phyloP scores from a whole-genome alignment of 2,329 filamentous ascomycete genomes.

The Seiridium unicorne region DNA sequence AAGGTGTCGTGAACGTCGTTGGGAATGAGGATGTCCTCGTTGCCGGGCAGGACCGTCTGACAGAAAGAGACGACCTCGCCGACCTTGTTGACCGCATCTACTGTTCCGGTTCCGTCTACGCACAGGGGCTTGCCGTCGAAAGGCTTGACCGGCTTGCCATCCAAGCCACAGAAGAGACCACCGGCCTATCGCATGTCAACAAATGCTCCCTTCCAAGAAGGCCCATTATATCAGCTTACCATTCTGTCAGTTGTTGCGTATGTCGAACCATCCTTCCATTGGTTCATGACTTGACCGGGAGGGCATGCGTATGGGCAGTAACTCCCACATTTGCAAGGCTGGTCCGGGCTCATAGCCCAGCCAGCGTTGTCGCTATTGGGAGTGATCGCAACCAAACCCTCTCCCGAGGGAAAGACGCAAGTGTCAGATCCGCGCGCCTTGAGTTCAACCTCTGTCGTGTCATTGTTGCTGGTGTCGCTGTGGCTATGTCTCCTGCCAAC shows the following conservation, averaged over 20 bases:
- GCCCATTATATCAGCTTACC: neutral
- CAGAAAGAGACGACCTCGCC: slow-evolving; percentile 66
- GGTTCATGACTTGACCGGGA: slow-evolving; percentile 71
- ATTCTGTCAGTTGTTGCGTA: slow-evolving; percentile 72
- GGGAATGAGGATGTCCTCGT: slow-evolving; percentile 80
- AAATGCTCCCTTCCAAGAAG: neutral
- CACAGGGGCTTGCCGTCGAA: slow-evolving; percentile 69
- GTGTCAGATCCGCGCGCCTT: slow-evolving; percentile 49
- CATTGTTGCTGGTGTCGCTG: neutral
- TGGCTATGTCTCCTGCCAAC: slow-evolving; percentile 33
- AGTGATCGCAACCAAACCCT: slow-evolving; percentile 67
- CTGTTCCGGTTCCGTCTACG: slow-evolving; percentile 63
- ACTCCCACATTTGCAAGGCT: slow-evolving; percentile 62
- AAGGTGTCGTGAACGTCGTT: slow-evolving; percentile 59
- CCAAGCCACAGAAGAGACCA: slow-evolving; percentile 68
- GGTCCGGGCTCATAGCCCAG: slow-evolving; percentile 78
- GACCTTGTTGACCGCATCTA: slow-evolving; percentile 66
- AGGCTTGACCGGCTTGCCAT: slow-evolving; percentile 66
- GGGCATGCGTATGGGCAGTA: slow-evolving; percentile 80
- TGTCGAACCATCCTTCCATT: slow-evolving; percentile 71
- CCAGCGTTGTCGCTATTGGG: slow-evolving; percentile 65
- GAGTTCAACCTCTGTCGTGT: slow-evolving; percentile 25
- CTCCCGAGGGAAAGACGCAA: slow-evolving; percentile 66
- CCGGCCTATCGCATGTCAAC: slow-evolving; percentile 56
- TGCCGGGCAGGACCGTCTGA: slow-evolving; percentile 76